Percentiles rank a stretch among this genome's conserved stretches.
These are phyloP conservation scores for Quercus alba DNA, from an alignment of 306 rosid species.

Conservation along the genomic window DNA sequence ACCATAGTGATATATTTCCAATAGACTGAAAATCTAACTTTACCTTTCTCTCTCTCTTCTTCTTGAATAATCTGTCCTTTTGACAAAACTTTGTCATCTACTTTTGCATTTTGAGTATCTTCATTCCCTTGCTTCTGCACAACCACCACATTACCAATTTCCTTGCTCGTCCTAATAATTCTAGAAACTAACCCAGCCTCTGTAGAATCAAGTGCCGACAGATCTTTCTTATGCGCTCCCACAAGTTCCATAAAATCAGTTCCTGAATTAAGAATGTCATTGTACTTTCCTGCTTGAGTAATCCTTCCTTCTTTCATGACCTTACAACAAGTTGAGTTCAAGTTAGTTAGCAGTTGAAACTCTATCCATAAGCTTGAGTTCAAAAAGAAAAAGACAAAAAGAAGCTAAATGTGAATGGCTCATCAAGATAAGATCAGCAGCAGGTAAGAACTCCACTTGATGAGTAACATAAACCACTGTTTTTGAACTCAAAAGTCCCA, in stretches of 20 bases:
- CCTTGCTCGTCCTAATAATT: slow-evolving; percentile 16
- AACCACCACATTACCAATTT: slow-evolving; percentile 20
- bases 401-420: slow-evolving; percentile 11
- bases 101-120: slow-evolving; percentile 33
- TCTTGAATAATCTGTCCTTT: slow-evolving; percentile 80
- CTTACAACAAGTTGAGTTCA: slow-evolving; percentile 23
- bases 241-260: slow-evolving; percentile 80
- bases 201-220: slow-evolving; percentile 52
- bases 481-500: slow-evolving; percentile 66
- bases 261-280: slow-evolving; percentile 60
- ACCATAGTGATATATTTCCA: slow-evolving; percentile 74
- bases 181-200: slow-evolving; percentile 28
- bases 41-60: slow-evolving; percentile 93
- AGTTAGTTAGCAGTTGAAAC: background rate
- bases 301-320: slow-evolving; percentile 85
- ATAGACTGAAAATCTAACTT: slow-evolving; percentile 64
- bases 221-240: slow-evolving; percentile 76
- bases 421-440: slow-evolving; percentile 79
- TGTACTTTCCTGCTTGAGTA: slow-evolving; percentile 68
- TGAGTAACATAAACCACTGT: slow-evolving; percentile 82
- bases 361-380: too few relatives aligned
- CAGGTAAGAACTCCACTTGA: slow-evolving; percentile 85
- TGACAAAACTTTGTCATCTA: slow-evolving; percentile 29
- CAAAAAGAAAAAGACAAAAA: background rate
- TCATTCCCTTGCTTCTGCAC: slow-evolving; percentile 32